Evolutionary conservation across 495 filamentous ascomycete species (phyloP).

Genomic region (Tuber magnatum): DNA sequence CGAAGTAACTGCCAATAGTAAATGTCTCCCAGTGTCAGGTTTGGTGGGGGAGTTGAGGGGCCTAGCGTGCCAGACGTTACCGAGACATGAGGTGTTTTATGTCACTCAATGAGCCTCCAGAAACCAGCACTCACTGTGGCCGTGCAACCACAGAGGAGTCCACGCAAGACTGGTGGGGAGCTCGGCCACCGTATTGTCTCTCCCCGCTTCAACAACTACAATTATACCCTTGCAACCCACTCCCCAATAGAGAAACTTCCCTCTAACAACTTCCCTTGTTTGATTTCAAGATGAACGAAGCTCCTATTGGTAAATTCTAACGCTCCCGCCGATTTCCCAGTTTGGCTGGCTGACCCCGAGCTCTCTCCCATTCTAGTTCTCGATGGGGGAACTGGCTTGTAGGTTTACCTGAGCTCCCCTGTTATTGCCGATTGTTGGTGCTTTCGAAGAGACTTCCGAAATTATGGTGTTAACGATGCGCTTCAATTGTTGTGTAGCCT

Average conservation of each 20-base stretch:
- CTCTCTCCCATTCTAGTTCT: conserved; percentile 61
- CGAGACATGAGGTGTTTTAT: background rate
- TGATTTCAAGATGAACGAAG: conserved; percentile 53
- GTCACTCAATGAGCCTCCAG: background rate
- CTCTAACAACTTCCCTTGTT: background rate
- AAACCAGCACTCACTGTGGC: background rate
- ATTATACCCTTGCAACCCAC: background rate
- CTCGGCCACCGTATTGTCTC: background rate
- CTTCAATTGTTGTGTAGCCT: conserved; percentile 47
- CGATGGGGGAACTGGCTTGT: conserved; percentile 97
- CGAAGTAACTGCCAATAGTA: background rate
- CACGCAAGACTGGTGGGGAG: background rate
- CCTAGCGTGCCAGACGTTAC: background rate
- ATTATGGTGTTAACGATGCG: background rate
- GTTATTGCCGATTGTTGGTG: conserved; percentile 10
- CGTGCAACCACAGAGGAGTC: background rate
- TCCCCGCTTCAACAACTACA: background rate
- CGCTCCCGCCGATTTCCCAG: conserved; percentile 35
- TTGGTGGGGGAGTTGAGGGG: background rate
- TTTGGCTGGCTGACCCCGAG: conserved; percentile 32
- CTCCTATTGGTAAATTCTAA: conserved; percentile 58
- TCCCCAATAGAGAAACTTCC: background rate
- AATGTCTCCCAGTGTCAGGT: background rate
- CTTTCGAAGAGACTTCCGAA: background rate
- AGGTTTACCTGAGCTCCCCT: conserved; percentile 22